Evolutionary conservation across 495 filamentous ascomycete genomes (phyloP).

Genomic region (Daldinia loculata): DNA sequence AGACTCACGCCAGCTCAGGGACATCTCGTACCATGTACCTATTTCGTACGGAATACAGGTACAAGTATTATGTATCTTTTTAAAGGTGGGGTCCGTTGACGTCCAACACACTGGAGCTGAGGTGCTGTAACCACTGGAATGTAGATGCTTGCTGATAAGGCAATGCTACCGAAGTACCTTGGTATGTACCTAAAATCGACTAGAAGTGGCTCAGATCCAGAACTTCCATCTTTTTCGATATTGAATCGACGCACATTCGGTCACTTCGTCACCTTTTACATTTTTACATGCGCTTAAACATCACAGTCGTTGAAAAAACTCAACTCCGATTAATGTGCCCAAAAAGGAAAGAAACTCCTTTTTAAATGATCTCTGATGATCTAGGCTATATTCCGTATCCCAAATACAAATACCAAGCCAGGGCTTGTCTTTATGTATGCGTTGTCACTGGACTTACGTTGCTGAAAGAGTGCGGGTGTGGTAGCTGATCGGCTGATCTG

Average conservation of each 20-base stretch:
- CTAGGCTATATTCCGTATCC: conserved; percentile 13
- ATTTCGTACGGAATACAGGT: conserved; percentile 2
- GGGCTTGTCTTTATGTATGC: conserved; percentile 4
- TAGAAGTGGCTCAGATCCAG: conserved; percentile 4
- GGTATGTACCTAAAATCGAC: background rate
- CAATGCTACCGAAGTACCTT: conserved; percentile 1
- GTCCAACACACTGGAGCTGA: background rate
- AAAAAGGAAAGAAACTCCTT: conserved; percentile 2
- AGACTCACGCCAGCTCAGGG: conserved; percentile 1
- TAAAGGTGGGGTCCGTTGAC: conserved; percentile 3
- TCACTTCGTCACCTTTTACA: background rate
- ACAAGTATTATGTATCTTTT: background rate
- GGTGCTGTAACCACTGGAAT: conserved; percentile 9
- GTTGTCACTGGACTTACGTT: conserved; percentile 30
- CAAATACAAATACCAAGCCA: conserved; percentile 2
- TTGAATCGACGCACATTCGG: background rate
- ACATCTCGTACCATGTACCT: background rate
- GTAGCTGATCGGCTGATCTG: conserved; percentile 36
- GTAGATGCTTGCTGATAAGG: conserved; percentile 2
- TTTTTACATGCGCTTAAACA: background rate
- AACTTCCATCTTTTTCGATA: conserved; percentile 27
- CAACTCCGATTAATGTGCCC: background rate
- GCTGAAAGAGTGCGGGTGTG: conserved; percentile 16
- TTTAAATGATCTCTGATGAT: background rate
- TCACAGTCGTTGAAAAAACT: background rate